Evolutionary conservation across 768 basidiomycete species (phyloP).

Genomic region (Saitozyma sp.): DNA sequence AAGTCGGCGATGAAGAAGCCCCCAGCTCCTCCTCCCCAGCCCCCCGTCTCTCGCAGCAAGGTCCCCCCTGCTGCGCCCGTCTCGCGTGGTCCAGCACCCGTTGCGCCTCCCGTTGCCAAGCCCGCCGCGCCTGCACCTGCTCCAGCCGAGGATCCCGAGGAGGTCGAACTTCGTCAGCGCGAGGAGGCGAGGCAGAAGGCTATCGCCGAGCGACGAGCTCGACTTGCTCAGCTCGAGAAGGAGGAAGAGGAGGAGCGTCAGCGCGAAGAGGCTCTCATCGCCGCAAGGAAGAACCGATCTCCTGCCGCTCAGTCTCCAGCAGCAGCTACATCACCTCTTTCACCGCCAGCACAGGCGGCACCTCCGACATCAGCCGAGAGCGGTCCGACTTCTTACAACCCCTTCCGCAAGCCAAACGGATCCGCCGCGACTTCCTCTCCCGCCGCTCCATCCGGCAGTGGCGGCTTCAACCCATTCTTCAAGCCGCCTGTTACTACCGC

Average conservation of each 20-base stretch:
- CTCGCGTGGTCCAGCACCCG: slow-evolving; percentile 25
- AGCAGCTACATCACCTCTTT: slow-evolving; percentile 45
- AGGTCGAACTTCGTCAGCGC: slow-evolving; percentile 65
- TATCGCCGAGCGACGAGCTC: slow-evolving; percentile 64
- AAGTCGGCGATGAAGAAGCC: slow-evolving; percentile 54
- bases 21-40: slow-evolving; percentile 53
- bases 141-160: slow-evolving; percentile 69
- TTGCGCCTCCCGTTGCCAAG: slow-evolving; percentile 11
- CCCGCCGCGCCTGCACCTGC: slow-evolving; percentile 13
- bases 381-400: slow-evolving; percentile 27
- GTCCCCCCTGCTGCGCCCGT: slow-evolving; percentile 23
- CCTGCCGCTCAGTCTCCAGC: slow-evolving; percentile 6
- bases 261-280: slow-evolving; percentile 55
- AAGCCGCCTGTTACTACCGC: slow-evolving; percentile 50
- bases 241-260: slow-evolving; percentile 70
- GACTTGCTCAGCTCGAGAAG: slow-evolving; percentile 61
- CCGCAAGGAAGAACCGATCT: slow-evolving; percentile 32
- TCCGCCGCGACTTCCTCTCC: slow-evolving; percentile 47
- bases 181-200: slow-evolving; percentile 73
- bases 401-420: slow-evolving; percentile 40
- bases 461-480: slow-evolving; percentile 75
- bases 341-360: slow-evolving; percentile 49
- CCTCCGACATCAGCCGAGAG: slow-evolving; percentile 31
- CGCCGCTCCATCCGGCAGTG: slow-evolving; percentile 53
- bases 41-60: slow-evolving; percentile 26